A percentile compares a stretch with the other conserved stretches of the same genome.
These are phyloP conservation scores for Fusarium devonianum DNA, from an alignment of 2,329 filamentous ascomycete genomes.

Conservation along the genomic window DNA sequence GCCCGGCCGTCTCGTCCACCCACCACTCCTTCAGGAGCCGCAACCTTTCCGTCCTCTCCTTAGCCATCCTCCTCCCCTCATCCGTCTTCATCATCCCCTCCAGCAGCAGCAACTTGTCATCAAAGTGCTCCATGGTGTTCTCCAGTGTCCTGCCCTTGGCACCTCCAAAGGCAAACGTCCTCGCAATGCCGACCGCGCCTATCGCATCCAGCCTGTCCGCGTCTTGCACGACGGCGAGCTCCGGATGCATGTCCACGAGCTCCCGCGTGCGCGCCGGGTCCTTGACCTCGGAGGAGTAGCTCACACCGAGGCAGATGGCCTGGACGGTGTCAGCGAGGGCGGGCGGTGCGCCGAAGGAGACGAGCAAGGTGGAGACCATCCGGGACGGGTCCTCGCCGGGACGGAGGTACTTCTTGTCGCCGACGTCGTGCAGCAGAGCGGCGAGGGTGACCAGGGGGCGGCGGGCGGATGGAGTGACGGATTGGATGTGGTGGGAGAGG, in stretches of 20 bases:
- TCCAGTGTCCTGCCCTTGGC: conserved; percentile 66
- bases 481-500: conserved; percentile 72
- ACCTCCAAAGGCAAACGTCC: conserved; percentile 71
- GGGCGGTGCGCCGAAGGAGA: conserved; percentile 61
- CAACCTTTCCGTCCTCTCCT: conserved; percentile 61
- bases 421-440: conserved; percentile 86
- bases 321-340: conserved; percentile 72
- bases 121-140: conserved; percentile 76
- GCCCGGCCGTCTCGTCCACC: conserved; percentile 56
- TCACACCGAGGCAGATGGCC: conserved; percentile 76
- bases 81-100: conserved; percentile 71
- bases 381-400: conserved; percentile 64
- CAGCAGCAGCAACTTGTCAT: conserved; percentile 74
- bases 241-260: conserved; percentile 69
- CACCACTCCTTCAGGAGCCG: conserved; percentile 64
- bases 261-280: conserved; percentile 66
- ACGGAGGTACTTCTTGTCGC: conserved; percentile 80
- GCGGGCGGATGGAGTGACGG: conserved; percentile 51
- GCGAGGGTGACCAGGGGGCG: conserved; percentile 68
- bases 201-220: conserved; percentile 92
- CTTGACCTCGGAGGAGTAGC: conserved; percentile 76
- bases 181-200: conserved; percentile 82
- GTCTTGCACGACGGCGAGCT: conserved; percentile 81
- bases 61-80: conserved; percentile 60
- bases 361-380: conserved; percentile 62